Conservation (phyloP, 345 rosid genomes). For the Mallotus nudiflorus region DNA sequence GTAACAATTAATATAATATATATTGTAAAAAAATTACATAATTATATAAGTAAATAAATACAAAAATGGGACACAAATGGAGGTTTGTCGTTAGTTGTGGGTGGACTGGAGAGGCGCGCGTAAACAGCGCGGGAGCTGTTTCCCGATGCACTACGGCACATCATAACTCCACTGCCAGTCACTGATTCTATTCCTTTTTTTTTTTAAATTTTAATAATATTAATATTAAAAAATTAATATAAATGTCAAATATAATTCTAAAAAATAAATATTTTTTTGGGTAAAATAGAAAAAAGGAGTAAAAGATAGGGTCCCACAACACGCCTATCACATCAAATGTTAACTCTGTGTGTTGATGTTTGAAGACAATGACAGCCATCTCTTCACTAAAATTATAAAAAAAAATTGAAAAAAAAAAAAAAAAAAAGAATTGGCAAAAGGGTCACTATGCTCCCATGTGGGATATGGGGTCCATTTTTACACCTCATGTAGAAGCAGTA, state of each 20-base stretch:
- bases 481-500: conserved; percentile 2
- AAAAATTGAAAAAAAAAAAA: background rate
- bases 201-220: background rate
- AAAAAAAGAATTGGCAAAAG: background rate
- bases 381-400: background rate
- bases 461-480: conserved; percentile 14
- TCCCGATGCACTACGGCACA: conserved; percentile 23
- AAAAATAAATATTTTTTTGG: no score
- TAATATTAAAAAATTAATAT: no score
- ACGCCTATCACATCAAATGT: conserved; percentile 19
- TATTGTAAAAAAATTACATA: no score
- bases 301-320: conserved; percentile 1
- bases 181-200: background rate
- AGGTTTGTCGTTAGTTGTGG: background rate
- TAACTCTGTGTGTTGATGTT: conserved; percentile 7
- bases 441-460: conserved; percentile 33
- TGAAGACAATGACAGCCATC: conserved; percentile 10
- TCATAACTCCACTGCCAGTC: conserved; percentile 2
- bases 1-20: no score
- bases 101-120: conserved; percentile 46
- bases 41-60: no score
- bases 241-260: no score
- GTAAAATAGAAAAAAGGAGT: background rate
- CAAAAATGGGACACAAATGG: background rate
- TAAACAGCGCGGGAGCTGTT: conserved; percentile 46